phyloP scores from a whole-genome alignment of 345 rosid species.

The Lenwebbia sp. region DNA sequence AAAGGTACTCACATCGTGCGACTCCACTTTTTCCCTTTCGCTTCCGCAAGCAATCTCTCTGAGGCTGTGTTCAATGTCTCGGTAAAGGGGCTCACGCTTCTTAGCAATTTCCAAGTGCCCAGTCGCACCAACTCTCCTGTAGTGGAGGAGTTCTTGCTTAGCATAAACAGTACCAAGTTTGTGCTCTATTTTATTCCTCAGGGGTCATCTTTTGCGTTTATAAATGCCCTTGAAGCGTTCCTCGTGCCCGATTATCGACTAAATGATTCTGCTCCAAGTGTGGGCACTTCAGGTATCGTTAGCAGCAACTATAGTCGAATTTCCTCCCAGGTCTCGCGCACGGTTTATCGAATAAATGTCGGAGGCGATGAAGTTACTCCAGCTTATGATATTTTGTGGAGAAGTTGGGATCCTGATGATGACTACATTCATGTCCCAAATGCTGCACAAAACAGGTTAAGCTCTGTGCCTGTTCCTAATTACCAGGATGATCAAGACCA shows the following conservation, averaged over 20 bases:
- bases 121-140: background rate
- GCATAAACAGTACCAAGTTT: slow-evolving; percentile 4
- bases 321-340: slow-evolving; percentile 13
- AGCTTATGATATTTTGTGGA: slow-evolving; percentile 20
- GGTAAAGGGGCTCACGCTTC: slow-evolving; percentile 13
- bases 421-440: background rate
- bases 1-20: slow-evolving; percentile 34
- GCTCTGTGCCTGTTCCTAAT: rapidly evolving
- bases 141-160: slow-evolving; percentile 36
- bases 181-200: slow-evolving; percentile 23
- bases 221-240: slow-evolving; percentile 67
- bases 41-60: slow-evolving; percentile 10
- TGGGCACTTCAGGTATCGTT: background rate
- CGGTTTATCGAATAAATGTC: slow-evolving; percentile 27
- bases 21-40: slow-evolving; percentile 24
- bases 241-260: background rate
- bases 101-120: slow-evolving; percentile 13
- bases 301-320: background rate
- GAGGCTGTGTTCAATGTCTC: slow-evolving; percentile 24
- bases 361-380: slow-evolving; percentile 24
- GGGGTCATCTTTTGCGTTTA: slow-evolving; percentile 30
- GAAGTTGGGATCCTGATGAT: slow-evolving; percentile 35
- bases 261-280: background rate
- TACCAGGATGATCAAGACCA: background rate
- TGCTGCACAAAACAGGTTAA: rapidly evolving